Conservation (phyloP, 176 grass and related monocot species). For the Puccinellia tenuiflora region DNA sequence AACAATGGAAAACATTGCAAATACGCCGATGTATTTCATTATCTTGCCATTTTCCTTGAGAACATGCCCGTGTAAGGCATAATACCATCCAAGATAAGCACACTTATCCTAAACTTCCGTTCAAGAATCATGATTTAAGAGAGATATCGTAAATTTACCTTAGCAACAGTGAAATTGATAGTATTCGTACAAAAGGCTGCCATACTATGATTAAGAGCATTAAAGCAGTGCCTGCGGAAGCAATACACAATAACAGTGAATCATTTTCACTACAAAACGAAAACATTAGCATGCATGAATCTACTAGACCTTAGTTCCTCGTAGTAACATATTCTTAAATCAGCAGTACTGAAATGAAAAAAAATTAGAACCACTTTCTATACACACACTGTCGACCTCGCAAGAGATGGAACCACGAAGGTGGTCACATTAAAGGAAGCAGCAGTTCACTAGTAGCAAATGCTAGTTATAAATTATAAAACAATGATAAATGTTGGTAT, state of each 20-base stretch:
- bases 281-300: constrained; percentile 7
- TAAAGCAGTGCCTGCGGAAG: constrained; percentile 63
- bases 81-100: neutral
- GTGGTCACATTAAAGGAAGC: neutral
- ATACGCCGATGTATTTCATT: neutral
- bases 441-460: neutral
- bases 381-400: neutral
- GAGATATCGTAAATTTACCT: constrained; percentile 34
- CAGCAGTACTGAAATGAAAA: neutral
- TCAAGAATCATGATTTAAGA: constrained; percentile 16
- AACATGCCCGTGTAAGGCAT: neutral
- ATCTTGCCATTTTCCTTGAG: neutral
- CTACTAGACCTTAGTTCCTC: neutral
- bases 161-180: constrained; percentile 62
- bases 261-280: neutral
- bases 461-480: neutral
- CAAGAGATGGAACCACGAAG: constrained; percentile 11
- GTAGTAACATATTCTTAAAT: neutral
- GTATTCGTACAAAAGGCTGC: constrained; percentile 54
- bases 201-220: constrained; percentile 91
- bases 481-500: constrained; percentile 9
- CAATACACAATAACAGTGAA: neutral
- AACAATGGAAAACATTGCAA: too few species aligned
- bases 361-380: neutral
- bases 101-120: neutral